Conservation (phyloP, 2,329 filamentous ascomycete species). For the Tolypocladium ophioglossoides region DNA sequence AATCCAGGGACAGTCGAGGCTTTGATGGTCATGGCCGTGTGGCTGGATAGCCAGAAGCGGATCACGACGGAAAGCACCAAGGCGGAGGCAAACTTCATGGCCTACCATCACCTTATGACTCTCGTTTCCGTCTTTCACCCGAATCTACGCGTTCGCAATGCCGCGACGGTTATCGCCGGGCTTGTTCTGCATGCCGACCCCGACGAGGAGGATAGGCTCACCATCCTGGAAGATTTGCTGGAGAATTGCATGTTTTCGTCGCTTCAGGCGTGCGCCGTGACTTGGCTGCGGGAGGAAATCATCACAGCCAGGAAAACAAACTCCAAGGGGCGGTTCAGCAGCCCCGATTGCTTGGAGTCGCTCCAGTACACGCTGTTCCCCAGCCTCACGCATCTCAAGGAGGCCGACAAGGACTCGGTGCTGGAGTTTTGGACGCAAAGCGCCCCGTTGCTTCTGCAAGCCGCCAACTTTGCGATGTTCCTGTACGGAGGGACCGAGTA, state of each 20-base stretch:
- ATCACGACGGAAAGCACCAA: constrained; percentile 18
- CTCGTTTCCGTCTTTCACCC: constrained; percentile 48
- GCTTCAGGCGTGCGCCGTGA: constrained; percentile 51
- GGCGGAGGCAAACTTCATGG: constrained; percentile 39
- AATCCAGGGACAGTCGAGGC: constrained; percentile 48
- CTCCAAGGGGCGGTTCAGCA: constrained; percentile 33
- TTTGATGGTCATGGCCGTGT: constrained; percentile 48
- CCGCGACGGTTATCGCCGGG: constrained; percentile 42
- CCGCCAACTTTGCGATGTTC: constrained; percentile 50
- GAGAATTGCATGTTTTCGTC: constrained; percentile 55
- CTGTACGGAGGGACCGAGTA: constrained; percentile 36
- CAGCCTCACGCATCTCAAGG: constrained; percentile 35
- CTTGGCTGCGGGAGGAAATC: constrained; percentile 54
- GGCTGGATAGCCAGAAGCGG: constrained; percentile 41
- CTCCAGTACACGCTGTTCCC: constrained; percentile 55
- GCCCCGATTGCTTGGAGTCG: constrained; percentile 43
- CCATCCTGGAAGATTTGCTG: constrained; percentile 53
- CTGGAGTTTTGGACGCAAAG: constrained; percentile 42
- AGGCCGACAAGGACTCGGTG: constrained; percentile 30
- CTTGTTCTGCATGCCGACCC: constrained; percentile 47
- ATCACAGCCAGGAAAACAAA: constrained; percentile 29
- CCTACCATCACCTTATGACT: constrained; percentile 49
- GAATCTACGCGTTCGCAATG: constrained; percentile 41
- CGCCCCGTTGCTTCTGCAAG: constrained; percentile 45
- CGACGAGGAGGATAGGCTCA: constrained; percentile 45